Base-by-base conservation (phyloP, 495 filamentous ascomycete genomes). In the Tuber brumale region DNA sequence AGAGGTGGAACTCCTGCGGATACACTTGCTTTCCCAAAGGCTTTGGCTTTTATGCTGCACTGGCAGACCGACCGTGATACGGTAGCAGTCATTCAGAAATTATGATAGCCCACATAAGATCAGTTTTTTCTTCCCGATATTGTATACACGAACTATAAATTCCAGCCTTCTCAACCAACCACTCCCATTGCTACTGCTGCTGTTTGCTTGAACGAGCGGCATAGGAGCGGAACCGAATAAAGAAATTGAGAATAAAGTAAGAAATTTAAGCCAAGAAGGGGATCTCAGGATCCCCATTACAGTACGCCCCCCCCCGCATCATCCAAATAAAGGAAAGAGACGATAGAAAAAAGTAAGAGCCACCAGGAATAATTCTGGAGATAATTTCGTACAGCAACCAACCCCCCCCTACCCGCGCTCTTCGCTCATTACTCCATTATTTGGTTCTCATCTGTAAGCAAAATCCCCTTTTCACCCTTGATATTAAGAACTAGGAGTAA, bases 401-500 rank as follows among this genome's bases (percentile, higher is more conserved):
- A 35, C 0, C 57, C 57, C 57, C 14, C 51, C 57, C 57, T 16
- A 12, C 57, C 27, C 57, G 35, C 57, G 14, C 27, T 35, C 27
- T 35, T 35, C 14, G 18, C 57, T 27, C 3, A 66, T 66, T 66
- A 35, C 57, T 18, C 57, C 57, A 18, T 35, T 35, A 66, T 18
- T 66, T 35, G 57, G 27, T 19, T 27, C 57, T 35, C 27, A 35
- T 61, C 70, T 73, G 41, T 72, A 77, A 79, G 69, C 41, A 41
- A 70, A 70, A 46, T 31, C 37, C 57, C 43, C 41, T 39, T 69
- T 43, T 73, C n/a, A 73, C 72, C 70, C 48, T 69, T 46, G 44
- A 66, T 31, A 80, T 80, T 79, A 73, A 76, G 75, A 70, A 75
- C 76, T 42, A 72, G 70, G 44, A 44, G 70, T 57, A 27, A 44